Base-by-base conservation (phyloP, 164 flowering plant genomes). In the Warburgia ugandensis region DNA sequence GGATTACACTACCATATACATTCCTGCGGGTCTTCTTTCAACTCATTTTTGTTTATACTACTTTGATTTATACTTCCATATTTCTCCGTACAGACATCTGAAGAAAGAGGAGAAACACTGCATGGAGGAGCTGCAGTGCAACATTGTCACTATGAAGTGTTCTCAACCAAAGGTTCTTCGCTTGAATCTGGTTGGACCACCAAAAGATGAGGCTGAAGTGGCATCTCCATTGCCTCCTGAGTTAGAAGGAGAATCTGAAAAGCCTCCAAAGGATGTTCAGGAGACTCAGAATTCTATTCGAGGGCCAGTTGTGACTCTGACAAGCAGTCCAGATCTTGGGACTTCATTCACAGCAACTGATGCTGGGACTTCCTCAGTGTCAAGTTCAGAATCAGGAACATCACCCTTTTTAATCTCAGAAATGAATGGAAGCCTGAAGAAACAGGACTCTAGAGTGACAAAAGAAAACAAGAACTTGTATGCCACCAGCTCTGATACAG, bases 61-160 rank as follows among this genome's bases (percentile, higher is more conserved):
- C 16, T 27, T 40, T 52, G 16, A 27, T 17, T 52, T 4, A 23
- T 54, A n/a, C 23, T 54, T 54, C 26, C 17, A 41, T 47, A 20
- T 25, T 41, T 32, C 12, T 40, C 22, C 53, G 27, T 39, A 53
- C 80, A 90, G 97, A 42, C 61, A 53, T 29, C 72, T 90, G 47
- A 81, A 80, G 56, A 58, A 66, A 19, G 97, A 90, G 67, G 80
- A 64, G 51, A 77, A 72, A 61, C 53, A 48, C 60, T 86, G 96
- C 77, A 75, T 82, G 78, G 86, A 79, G 50, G 82, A 81, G 55
- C 76, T 90, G 32, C 80, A 80, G 28, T 86, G 97, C 72, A 90
- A 90, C 58, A 67, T 90, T 58, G 87, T 90, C 16, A 72, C 76
- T 17, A 81, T 86, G 80, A 83, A 76, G 47, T 59, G 71, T 20